A percentile compares a stretch with the other conserved stretches of the same genome.
Evolutionary conservation across 495 filamentous ascomycete species (phyloP).

Genomic region (Hypoxylon rickii): DNA sequence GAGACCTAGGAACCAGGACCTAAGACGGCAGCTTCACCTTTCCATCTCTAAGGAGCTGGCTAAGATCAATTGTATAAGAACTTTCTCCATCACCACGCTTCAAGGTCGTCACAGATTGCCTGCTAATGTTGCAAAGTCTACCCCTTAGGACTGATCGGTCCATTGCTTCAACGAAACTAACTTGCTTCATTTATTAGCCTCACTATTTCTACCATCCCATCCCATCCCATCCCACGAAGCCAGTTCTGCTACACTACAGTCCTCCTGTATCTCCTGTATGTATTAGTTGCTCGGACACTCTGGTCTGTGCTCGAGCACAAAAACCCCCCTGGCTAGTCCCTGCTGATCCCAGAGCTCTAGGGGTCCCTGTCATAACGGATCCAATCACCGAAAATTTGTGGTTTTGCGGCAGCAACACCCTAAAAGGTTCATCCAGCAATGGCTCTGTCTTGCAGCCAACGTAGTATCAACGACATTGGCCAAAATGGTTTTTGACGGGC

Average conservation of each 20-base stretch:
- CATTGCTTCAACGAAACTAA: conserved; percentile 9
- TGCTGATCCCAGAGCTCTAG: conserved; percentile 12
- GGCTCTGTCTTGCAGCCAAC: conserved; percentile 26
- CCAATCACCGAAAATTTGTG: conserved; percentile 28
- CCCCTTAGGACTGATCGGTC: conserved; percentile 6
- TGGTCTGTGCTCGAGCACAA: conserved; percentile 22
- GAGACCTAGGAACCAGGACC: no score
- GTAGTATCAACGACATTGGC: conserved; percentile 27
- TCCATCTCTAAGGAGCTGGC: background rate
- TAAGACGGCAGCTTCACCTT: background rate
- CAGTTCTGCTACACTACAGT: no score
- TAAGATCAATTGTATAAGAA: background rate
- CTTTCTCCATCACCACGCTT: conserved; percentile 1
- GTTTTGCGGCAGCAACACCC: conserved; percentile 20
- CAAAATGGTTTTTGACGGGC: conserved; percentile 26
- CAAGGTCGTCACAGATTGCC: conserved; percentile 1
- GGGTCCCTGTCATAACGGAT: conserved; percentile 21
- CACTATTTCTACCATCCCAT: conserved; percentile 3
- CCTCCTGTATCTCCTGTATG: no score
- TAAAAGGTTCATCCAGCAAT: conserved; percentile 21
- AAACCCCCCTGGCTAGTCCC: conserved; percentile 6
- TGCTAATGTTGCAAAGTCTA: conserved; percentile 2
- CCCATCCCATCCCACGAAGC: no score
- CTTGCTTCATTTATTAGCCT: conserved; percentile 18
- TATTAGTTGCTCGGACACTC: conserved; percentile 12